Evolutionary conservation across 176 grass and related monocot species (phyloP).

Genomic region (Musa acuminata): DNA sequence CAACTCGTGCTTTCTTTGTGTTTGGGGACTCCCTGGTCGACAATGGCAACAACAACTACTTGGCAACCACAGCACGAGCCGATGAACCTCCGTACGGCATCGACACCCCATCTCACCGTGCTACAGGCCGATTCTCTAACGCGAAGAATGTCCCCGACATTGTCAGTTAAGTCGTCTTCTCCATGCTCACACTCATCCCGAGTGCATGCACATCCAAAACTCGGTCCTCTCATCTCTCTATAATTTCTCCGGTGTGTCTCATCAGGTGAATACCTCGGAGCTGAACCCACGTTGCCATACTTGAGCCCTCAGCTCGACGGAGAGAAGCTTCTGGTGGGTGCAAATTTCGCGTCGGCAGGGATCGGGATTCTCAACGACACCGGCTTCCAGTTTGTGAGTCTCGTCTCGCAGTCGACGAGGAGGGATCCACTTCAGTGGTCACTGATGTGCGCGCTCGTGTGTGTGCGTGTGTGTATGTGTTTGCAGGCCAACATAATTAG

Average conservation of each 20-base stretch:
- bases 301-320: slow-evolving; percentile 58
- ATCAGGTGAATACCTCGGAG: slow-evolving; percentile 74
- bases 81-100: slow-evolving; percentile 81
- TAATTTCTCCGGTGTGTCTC: background rate
- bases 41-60: slow-evolving; percentile 96
- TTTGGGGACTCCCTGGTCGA: slow-evolving; percentile 97
- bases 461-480: too few relatives aligned
- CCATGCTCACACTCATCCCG: background rate
- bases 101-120: slow-evolving; percentile 51
- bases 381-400: slow-evolving; percentile 69
- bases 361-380: slow-evolving; percentile 96
- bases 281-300: slow-evolving; percentile 65
- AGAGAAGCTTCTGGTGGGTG: slow-evolving; percentile 68
- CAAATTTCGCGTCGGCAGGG: slow-evolving; percentile 92
- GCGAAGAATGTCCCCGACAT: slow-evolving; percentile 88
- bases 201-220: background rate
- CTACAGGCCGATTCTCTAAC: slow-evolving; percentile 89
- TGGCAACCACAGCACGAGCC: slow-evolving; percentile 62
- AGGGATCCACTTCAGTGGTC: background rate
- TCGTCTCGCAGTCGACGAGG: background rate
- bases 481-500: slow-evolving; percentile 81
- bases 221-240: background rate
- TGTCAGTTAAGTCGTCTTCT: slow-evolving; percentile 38
- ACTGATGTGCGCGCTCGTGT: background rate
- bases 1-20: slow-evolving; percentile 75